A percentile compares a stretch with the other conserved stretches of the same genome.
phyloP scores from a whole-genome alignment of 1,284 basidiomycete genomes.

The Ustilago sp. region DNA sequence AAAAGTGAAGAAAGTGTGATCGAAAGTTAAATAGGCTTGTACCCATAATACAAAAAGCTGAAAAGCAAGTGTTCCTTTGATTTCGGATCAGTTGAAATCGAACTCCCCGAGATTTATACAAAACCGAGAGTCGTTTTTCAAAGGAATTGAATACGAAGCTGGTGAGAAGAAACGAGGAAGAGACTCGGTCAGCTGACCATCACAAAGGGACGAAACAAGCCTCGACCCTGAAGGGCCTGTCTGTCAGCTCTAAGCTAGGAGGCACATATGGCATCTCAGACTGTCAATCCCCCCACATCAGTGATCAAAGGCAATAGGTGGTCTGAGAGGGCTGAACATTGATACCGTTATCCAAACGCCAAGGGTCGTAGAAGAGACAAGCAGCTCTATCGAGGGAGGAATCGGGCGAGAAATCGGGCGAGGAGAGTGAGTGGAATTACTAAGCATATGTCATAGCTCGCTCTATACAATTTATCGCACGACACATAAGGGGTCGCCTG shows the following conservation, averaged over 20 bases:
- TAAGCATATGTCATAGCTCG: background rate
- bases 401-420: background rate
- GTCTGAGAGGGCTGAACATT: no score
- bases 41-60: background rate
- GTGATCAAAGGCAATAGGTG: no score
- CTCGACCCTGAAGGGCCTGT: background rate
- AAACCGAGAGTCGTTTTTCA: background rate
- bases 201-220: background rate
- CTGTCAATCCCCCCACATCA: no score
- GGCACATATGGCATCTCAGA: no score
- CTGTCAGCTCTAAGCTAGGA: background rate
- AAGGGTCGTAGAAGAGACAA: no score
- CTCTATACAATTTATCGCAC: background rate
- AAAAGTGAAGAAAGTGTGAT: conserved; percentile 14
- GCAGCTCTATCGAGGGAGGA: no score
- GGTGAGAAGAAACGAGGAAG: background rate
- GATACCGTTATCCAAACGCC: no score
- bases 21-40: conserved; percentile 3
- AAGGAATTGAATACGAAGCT: background rate
- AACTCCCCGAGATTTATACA: background rate
- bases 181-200: conserved; percentile 20
- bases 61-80: background rate
- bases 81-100: background rate
- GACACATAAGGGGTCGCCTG: background rate
- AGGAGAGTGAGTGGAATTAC: background rate